Conservation (phyloP, 176 grass and related monocot species). For the Musa troglodytarum region DNA sequence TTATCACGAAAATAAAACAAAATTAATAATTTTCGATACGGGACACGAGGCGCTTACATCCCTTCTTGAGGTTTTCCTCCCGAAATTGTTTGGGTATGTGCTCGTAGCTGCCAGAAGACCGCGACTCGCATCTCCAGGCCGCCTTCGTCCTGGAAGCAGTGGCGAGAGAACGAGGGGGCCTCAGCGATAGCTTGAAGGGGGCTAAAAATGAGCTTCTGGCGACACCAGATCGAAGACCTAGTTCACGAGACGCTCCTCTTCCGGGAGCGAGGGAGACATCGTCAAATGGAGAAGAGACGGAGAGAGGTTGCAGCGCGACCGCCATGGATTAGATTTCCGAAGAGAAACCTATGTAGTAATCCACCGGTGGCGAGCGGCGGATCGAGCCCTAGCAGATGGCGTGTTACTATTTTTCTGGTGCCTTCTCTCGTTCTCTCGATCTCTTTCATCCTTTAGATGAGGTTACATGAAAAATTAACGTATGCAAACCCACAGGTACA, state of each 20-base stretch:
- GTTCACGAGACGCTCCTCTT: too few relatives aligned
- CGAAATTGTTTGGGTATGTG: conserved; percentile 77
- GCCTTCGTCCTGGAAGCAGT: not conserved
- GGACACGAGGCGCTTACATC: conserved; percentile 28
- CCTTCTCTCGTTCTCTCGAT: too few relatives aligned
- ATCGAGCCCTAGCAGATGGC: too few relatives aligned
- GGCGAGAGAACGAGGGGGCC: not conserved
- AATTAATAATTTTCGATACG: not conserved
- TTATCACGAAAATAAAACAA: not conserved
- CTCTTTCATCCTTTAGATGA: too few relatives aligned
- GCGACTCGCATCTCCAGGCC: conserved; percentile 1
- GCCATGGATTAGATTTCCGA: not conserved
- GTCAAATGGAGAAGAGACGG: not conserved
- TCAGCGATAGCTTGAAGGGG: not conserved
- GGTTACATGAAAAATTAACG: too few relatives aligned
- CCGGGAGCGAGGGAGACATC: not conserved
- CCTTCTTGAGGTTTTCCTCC: conserved; percentile 73
- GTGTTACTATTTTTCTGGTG: too few relatives aligned
- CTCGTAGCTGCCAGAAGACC: conserved; percentile 32
- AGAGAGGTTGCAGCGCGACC: not conserved
- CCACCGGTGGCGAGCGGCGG: not conserved
- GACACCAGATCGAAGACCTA: not conserved
- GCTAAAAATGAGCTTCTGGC: not conserved
- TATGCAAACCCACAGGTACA: too few relatives aligned
- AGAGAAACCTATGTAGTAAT: too few relatives aligned